A percentile compares a stretch with the other conserved stretches of the same genome.
phyloP scores from a whole-genome alignment of 768 basidiomycete genomes.

The Boletus fagicola region DNA sequence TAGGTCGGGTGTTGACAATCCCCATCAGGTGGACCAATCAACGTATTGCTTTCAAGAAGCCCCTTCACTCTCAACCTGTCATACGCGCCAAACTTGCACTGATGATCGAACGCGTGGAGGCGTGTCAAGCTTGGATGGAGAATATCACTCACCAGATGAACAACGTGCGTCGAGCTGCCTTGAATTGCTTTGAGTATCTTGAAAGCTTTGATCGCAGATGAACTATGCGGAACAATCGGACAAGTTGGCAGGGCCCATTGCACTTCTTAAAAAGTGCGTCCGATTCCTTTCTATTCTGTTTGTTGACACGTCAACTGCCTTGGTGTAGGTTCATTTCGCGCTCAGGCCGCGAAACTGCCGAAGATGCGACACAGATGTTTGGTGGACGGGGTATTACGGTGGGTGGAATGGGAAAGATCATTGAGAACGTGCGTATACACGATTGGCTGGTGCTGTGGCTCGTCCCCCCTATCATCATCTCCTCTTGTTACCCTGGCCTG shows the following conservation, averaged over 20 bases:
- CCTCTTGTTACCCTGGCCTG: background rate
- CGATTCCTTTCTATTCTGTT: background rate
- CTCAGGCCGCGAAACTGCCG: constrained; percentile 47
- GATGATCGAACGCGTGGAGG: constrained; percentile 91
- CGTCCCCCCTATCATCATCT: background rate
- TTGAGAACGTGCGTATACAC: constrained; percentile 65
- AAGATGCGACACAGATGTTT: constrained; percentile 82
- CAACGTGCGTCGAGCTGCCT: constrained; percentile 47
- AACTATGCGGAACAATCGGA: constrained; percentile 79
- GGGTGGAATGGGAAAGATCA: constrained; percentile 81
- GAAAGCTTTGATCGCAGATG: constrained; percentile 53
- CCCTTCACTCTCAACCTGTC: constrained; percentile 77
- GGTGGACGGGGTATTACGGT: constrained; percentile 86
- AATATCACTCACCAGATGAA: constrained; percentile 90
- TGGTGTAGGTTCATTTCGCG: constrained; percentile 60
- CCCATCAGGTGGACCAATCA: constrained; percentile 79
- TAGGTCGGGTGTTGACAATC: constrained; percentile 6
- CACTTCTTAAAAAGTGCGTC: constrained; percentile 80
- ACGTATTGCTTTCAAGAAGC: constrained; percentile 88
- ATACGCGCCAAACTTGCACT: constrained; percentile 82
- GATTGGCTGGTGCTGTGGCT: background rate
- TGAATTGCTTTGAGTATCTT: background rate
- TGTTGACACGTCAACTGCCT: constrained; percentile 3
- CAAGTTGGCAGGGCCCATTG: constrained; percentile 86
- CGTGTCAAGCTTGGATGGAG: constrained; percentile 87